A percentile compares a stretch with the other conserved stretches of the same genome.
phyloP scores from a whole-genome alignment of 441 rosid genomes.

The Cnidoscolus chayamansa region DNA sequence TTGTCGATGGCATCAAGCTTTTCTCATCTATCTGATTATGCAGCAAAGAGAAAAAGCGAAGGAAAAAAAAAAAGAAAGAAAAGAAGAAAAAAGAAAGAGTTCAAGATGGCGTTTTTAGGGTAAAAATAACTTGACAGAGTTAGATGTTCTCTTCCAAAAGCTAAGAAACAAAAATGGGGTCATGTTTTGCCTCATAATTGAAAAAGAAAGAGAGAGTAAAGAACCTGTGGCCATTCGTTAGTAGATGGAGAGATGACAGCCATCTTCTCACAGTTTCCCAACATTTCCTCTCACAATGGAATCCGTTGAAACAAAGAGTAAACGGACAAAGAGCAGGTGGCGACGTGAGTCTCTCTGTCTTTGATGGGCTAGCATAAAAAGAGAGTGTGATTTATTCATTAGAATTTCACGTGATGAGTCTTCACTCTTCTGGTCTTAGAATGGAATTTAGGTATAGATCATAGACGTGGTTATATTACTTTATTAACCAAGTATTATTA shows the following conservation, averaged over 20 bases:
- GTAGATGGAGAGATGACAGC: constrained; percentile 42
- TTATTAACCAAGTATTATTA: too few relatives aligned
- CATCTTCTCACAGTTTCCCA: constrained; percentile 42
- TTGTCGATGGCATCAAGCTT: constrained; percentile 38
- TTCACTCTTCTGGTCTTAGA: background rate
- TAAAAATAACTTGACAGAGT: constrained; percentile 31
- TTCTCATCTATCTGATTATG: constrained; percentile 47
- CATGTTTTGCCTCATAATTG: constrained; percentile 46
- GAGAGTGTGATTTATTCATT: constrained; percentile 19
- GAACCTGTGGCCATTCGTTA: constrained; percentile 60
- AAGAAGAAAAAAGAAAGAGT: constrained; percentile 22
- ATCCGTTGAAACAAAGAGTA: constrained; percentile 45
- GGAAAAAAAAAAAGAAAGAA: constrained; percentile 11
- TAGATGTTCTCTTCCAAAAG: constrained; percentile 56
- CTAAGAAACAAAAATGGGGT: constrained; percentile 59
- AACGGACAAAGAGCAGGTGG: constrained; percentile 49
- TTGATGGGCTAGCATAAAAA: constrained; percentile 29
- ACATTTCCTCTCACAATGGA: constrained; percentile 40
- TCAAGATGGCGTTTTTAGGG: constrained; percentile 30
- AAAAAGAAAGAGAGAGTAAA: constrained; percentile 27
- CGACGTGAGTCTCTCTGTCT: constrained; percentile 31
- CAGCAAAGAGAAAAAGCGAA: constrained; percentile 17
- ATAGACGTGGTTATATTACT: too few relatives aligned
- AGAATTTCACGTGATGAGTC: constrained; percentile 42
- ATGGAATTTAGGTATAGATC: constrained; percentile 15